Percentiles rank a stretch among this genome's conserved stretches.
These are phyloP conservation scores for Mortierella antarctica DNA, from an alignment of 192 early-diverging fungal species.

Conservation along the genomic window DNA sequence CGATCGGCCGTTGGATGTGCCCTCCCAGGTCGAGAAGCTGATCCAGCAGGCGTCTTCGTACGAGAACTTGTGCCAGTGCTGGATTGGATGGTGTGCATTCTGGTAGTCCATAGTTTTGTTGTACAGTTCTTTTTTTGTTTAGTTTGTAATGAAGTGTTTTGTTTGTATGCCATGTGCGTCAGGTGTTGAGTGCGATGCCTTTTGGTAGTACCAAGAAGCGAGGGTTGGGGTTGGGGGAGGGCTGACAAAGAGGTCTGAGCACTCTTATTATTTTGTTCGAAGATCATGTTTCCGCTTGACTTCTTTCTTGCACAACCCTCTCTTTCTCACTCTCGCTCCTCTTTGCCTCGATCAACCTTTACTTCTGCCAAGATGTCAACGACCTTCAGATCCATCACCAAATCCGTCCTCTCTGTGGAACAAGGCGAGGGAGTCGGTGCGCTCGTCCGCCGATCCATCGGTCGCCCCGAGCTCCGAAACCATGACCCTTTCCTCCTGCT, in stretches of 20 bases:
- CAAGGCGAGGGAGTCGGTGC: conserved; percentile 85
- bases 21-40: conserved; percentile 87
- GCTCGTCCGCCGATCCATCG: conserved; percentile 80
- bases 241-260: no score
- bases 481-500: conserved; percentile 50
- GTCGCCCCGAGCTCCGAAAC: conserved; percentile 53
- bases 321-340: background rate
- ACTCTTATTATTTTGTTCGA: no score
- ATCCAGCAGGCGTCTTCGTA: conserved; percentile 90
- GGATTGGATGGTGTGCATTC: conserved; percentile 70
- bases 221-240: no score
- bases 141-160: background rate
- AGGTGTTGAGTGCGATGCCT: no score
- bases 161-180: background rate
- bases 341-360: background rate
- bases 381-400: conserved; percentile 1
- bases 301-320: background rate
- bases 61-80: conserved; percentile 90
- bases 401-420: conserved; percentile 4
- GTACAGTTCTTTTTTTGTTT: background rate
- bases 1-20: conserved; percentile 79
- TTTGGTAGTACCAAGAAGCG: background rate
- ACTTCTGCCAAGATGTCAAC: background rate
- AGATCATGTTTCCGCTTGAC: background rate
- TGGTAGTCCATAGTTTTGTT: conserved; percentile 38